Evolutionary conservation across 179 eudicot species (phyloP), one percentile per base, ranked within the genome.

Genomic region (Gypsophila paniculata): DNA sequence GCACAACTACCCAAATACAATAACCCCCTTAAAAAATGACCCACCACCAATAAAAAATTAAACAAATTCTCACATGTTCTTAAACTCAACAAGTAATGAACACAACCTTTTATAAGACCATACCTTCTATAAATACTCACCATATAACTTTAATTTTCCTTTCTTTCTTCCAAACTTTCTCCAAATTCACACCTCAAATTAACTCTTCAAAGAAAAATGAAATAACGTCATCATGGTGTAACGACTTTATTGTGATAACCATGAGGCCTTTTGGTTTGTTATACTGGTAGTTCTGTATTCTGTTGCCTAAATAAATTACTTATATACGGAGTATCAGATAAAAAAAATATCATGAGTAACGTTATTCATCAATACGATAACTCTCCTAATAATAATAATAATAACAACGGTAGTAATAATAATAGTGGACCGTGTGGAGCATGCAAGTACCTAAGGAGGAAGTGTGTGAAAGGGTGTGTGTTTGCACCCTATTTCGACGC

Each of bases 401-500:
- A 0, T 6, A 55, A 0, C 23, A 54, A 6, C 36, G 15, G 0
- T 17, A 60, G 42, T 34, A 59, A 68, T 11, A 67, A 63, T 21
- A 72, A 66, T 0, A 77, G 67, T 32, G 88, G 89, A 34, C 91
- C 91, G 18, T 87, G 91, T 52, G 91, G 91, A 1, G 91, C 91
- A 19, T 87, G 91, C 82, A 87, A 83, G 81, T 85, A 83, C 70
- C 72, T 87, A 7, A 70, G 91, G 55, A 79, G 91, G 25, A 87
- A 87, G 72, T 87, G 91, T 52, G 84, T 87, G 2, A 77, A 68
- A 51, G 86, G 85, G 3, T 87, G 91, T 36, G 74, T 87, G 0
- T 87, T 87, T 70, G 91, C 91, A 9, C 91, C 91, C 0, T 85
- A 85, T 63, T 87, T 87, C 32, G 89, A 83, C 74, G 71, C 87